A percentile compares a stretch with the other conserved stretches of the same genome.
Evolutionary conservation across 1,139 yeast species (phyloP).

Genomic region (Pichia sp.): DNA sequence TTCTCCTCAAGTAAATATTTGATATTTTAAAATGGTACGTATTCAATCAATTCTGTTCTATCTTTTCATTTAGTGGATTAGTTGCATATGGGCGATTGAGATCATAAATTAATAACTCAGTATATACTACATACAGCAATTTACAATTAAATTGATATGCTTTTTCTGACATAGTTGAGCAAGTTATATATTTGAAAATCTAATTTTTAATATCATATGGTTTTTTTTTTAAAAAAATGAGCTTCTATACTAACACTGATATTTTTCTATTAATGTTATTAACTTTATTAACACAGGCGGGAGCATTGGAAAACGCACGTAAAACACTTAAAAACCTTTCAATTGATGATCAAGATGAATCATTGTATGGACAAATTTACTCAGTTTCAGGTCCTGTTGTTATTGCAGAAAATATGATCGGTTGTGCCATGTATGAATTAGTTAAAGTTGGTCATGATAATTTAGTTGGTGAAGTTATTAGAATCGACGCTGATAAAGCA

Average conservation of each 20-base stretch:
- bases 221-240: no score
- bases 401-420: slow-evolving; percentile 96
- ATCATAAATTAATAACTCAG: no score
- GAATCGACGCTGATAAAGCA: slow-evolving; percentile 94
- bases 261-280: slow-evolving; percentile 12
- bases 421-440: slow-evolving; percentile 98
- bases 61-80: no score
- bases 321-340: slow-evolving; percentile 85
- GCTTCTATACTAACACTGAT: slow-evolving; percentile 1
- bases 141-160: no score
- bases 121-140: no score
- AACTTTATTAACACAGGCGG: slow-evolving; percentile 50
- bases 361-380: slow-evolving; percentile 80
- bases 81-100: no score
- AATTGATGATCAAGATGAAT: slow-evolving; percentile 59
- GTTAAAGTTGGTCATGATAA: slow-evolving; percentile 96
- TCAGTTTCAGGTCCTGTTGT: slow-evolving; percentile 98
- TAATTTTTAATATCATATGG: no score
- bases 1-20: no score
- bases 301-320: slow-evolving; percentile 95
- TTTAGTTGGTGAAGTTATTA: slow-evolving; percentile 95
- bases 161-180: no score
- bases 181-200: no score
- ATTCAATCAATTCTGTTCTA: no score
- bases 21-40: no score